Conservation (phyloP, 2,329 filamentous ascomycete genomes). For the Penicillium verrucosum region DNA sequence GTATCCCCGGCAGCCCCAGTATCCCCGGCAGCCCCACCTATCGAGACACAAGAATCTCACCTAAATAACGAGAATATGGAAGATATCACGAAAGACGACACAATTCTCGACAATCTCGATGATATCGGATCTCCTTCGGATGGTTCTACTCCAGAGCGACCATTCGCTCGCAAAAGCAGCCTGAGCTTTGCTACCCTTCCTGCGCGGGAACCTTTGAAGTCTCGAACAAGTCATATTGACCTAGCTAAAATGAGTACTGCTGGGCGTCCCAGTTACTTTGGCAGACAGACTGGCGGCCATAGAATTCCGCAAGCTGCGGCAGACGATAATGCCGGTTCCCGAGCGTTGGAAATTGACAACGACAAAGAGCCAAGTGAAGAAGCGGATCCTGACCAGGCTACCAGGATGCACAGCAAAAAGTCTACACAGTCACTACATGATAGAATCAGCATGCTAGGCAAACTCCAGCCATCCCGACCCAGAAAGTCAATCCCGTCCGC, state of each 20-base stretch:
- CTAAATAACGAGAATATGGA: conserved; percentile 22
- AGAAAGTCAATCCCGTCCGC: conserved; percentile 46
- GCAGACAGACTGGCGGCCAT: conserved; percentile 65
- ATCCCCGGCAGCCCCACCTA: conserved; percentile 4
- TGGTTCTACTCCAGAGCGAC: conserved; percentile 52
- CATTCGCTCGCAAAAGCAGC: conserved; percentile 85
- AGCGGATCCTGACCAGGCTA: conserved; percentile 52
- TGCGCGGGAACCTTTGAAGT: conserved; percentile 84
- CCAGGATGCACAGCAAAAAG: conserved; percentile 71
- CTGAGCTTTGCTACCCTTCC: conserved; percentile 91
- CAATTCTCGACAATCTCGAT: conserved; percentile 40
- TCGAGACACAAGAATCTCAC: conserved; percentile 5
- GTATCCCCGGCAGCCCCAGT: conserved; percentile 6
- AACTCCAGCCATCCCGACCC: conserved; percentile 49
- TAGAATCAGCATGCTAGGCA: conserved; percentile 74
- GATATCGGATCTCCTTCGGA: conserved; percentile 50
- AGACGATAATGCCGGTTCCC: conserved; percentile 46
- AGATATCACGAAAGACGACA: conserved; percentile 29
- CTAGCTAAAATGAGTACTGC: conserved; percentile 44
- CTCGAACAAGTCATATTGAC: conserved; percentile 76
- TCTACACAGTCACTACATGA: conserved; percentile 93
- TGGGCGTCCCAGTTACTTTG: conserved; percentile 69
- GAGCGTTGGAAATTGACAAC: conserved; percentile 52
- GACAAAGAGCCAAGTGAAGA: conserved; percentile 50
- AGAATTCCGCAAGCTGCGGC: conserved; percentile 32